A percentile compares a stretch with the other conserved stretches of the same genome.
Evolutionary conservation across 1,139 yeast species (phyloP).

Genomic region (Suhomyces anneliseae): DNA sequence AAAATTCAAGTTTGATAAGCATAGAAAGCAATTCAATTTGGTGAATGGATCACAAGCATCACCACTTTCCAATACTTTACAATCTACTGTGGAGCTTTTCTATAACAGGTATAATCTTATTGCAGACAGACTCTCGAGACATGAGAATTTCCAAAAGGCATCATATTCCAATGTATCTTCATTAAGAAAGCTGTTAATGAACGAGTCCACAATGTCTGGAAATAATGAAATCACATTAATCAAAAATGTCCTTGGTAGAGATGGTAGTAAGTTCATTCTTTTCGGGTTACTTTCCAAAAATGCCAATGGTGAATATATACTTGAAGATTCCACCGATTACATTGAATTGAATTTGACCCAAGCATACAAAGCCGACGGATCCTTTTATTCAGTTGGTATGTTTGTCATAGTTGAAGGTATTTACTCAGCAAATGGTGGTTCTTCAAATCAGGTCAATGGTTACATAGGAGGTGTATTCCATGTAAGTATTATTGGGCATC

Average conservation of each 20-base stretch:
- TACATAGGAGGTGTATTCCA: conserved; percentile 57
- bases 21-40: conserved; percentile 63
- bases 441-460: conserved; percentile 24
- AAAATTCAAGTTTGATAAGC: conserved; percentile 59
- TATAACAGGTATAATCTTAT: conserved; percentile 55
- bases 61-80: conserved; percentile 20
- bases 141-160: conserved; percentile 66
- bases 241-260: conserved; percentile 82
- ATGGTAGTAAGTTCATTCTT: conserved; percentile 70
- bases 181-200: conserved; percentile 28
- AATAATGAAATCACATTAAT: conserved; percentile 67
- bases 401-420: conserved; percentile 84
- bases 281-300: conserved; percentile 74
- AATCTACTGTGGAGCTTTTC: conserved; percentile 29
- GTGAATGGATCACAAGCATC: conserved; percentile 12
- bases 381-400: conserved; percentile 78
- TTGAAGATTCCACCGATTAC: conserved; percentile 81
- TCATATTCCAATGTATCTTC: conserved; percentile 42
- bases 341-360: conserved; percentile 72
- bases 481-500: conserved; percentile 79
- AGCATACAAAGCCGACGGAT: conserved; percentile 62
- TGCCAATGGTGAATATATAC: conserved; percentile 63
- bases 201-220: conserved; percentile 11
- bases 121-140: conserved; percentile 70
- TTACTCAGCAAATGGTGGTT: conserved; percentile 63